A percentile compares a stretch with the other conserved stretches of the same genome.
phyloP scores from a whole-genome alignment of 495 filamentous ascomycete genomes.

The Oidiodendron maius region DNA sequence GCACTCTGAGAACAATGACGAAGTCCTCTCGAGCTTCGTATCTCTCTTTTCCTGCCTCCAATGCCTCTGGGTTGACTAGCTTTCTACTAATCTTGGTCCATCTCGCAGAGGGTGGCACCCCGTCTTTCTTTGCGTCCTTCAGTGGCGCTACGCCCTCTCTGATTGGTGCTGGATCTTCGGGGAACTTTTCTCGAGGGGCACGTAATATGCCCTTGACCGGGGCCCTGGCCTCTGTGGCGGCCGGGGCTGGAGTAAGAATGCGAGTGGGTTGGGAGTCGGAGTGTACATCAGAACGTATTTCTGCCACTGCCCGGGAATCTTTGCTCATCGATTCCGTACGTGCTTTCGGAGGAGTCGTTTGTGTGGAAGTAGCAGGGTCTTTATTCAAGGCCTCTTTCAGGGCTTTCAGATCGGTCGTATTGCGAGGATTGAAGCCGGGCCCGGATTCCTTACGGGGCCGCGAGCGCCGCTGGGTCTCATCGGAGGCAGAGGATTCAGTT shows the following conservation, averaged over 20 bases:
- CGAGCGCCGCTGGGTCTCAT: conserved; percentile 26
- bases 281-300: conserved; percentile 15
- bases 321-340: conserved; percentile 14
- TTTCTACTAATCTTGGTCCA: conserved; percentile 87
- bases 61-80: conserved; percentile 75
- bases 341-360: conserved; percentile 3
- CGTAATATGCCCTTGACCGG: conserved; percentile 69
- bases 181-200: conserved; percentile 66
- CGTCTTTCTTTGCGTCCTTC: conserved; percentile 67
- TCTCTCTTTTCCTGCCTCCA: conserved; percentile 70
- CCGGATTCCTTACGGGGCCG: conserved; percentile 5
- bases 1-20: conserved; percentile 76
- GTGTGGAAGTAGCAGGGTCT: conserved; percentile 6
- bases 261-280: conserved; percentile 30
- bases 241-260: conserved; percentile 48
- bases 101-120: conserved; percentile 69
- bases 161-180: conserved; percentile 70
- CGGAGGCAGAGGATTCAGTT: conserved; percentile 32
- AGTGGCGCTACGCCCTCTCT: conserved; percentile 84
- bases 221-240: conserved; percentile 35
- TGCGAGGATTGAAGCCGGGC: conserved; percentile 40
- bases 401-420: conserved; percentile 37
- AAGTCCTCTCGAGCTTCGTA: conserved; percentile 77
- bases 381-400: conserved; percentile 40
- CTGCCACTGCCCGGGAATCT: conserved; percentile 13